These are phyloP conservation scores for Solanum sitiens DNA, from an alignment of 257 asterid species.

Conservation along the genomic window DNA sequence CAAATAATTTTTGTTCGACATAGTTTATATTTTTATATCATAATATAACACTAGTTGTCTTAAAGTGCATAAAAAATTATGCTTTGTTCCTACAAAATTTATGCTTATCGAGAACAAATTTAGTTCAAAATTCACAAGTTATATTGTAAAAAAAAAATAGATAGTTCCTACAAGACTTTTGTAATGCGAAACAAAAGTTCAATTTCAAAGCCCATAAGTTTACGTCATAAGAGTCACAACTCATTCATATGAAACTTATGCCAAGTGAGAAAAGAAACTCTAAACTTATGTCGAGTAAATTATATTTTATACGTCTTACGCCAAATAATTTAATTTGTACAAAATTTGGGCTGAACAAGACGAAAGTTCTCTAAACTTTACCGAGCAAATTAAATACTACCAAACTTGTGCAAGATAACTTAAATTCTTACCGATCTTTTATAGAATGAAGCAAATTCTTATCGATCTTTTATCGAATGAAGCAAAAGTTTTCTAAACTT, in stretches of 20 bases:
- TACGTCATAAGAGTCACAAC: not conserved
- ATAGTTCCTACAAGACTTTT: not conserved
- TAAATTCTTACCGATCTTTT: too few species aligned
- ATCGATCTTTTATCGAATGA: too few species aligned
- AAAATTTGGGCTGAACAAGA: not conserved
- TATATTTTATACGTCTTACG: not conserved
- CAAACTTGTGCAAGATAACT: too few species aligned
- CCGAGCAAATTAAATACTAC: too few species aligned
- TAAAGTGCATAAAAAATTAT: not conserved
- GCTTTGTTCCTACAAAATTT: not conserved
- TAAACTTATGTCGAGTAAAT: not conserved
- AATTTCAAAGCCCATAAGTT: too few species aligned
- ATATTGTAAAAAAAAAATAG: too few species aligned
- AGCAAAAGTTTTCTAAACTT: too few species aligned
- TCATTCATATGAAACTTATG: not conserved
- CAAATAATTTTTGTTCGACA: not conserved
- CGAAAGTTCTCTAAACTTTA: too few species aligned
- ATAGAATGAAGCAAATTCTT: too few species aligned
- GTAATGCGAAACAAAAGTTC: not conserved
- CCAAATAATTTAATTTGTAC: not conserved
- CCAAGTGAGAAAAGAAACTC: not conserved
- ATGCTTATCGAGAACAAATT: not conserved
- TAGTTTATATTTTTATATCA: not conserved
- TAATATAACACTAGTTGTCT: not conserved
- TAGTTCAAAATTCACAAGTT: not conserved